Conservation (phyloP, 331 rosid species). For the Quercus tomentella region DNA sequence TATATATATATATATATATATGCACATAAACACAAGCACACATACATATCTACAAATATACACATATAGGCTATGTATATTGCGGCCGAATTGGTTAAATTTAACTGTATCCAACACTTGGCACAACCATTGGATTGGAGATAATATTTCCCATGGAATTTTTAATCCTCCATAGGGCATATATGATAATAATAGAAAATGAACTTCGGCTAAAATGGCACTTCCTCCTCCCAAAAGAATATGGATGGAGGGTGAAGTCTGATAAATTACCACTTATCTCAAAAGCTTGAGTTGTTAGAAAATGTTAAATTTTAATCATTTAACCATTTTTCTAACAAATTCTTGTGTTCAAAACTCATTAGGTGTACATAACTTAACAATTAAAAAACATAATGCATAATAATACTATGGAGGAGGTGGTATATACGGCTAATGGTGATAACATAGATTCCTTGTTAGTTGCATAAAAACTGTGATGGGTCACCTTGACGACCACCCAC, state of each 20-base stretch:
- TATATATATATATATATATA: background rate
- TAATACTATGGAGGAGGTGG: background rate
- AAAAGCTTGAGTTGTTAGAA: no score
- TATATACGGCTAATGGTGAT: background rate
- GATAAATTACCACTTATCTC: no score
- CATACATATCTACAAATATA: background rate
- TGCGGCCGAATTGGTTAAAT: background rate
- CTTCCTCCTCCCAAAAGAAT: no score
- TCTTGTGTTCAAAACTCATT: no score
- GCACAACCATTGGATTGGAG: background rate
- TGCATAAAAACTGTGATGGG: background rate
- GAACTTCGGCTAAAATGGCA: no score
- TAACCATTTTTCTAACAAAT: no score
- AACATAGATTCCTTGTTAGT: background rate
- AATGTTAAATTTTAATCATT: no score
- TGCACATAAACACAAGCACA: background rate
- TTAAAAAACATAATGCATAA: no score
- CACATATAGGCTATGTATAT: no score
- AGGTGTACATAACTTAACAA: no score
- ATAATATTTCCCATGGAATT: background rate
- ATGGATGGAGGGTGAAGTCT: no score
- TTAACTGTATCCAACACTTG: background rate
- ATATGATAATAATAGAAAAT: background rate
- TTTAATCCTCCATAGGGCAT: background rate
- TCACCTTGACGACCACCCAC: background rate